phyloP scores from a whole-genome alignment of 2,329 filamentous ascomycete genomes.

The Fusarium neocosmosporiellum region DNA sequence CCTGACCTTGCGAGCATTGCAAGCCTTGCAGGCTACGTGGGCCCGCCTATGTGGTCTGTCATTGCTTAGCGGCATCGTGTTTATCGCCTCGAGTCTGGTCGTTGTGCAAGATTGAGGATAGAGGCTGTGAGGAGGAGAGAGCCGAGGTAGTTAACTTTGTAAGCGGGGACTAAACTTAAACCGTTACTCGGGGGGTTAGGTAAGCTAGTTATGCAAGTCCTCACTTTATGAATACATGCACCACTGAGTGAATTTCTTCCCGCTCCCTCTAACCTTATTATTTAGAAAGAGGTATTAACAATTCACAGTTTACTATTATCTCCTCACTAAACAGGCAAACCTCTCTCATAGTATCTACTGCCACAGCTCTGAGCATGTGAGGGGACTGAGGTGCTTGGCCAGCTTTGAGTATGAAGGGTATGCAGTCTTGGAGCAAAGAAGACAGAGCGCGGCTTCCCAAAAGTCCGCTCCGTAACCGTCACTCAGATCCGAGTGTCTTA shows the following conservation, averaged over 20 bases:
- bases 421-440: neutral
- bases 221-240: neutral
- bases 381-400: neutral
- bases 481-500: neutral
- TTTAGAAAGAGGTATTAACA: too few relatives aligned
- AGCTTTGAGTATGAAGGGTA: neutral
- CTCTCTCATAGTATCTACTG: too few relatives aligned
- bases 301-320: too few relatives aligned
- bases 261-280: neutral
- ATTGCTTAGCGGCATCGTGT: neutral
- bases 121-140: neutral
- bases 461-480: neutral
- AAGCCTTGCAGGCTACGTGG: conserved; percentile 31
- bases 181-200: neutral
- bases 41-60: conserved; percentile 9
- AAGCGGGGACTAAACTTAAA: neutral
- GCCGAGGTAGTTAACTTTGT: neutral
- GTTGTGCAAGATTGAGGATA: neutral
- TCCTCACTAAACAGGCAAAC: too few relatives aligned
- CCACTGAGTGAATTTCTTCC: rapidly evolving
- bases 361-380: too few relatives aligned
- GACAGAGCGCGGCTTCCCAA: neutral
- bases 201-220: neutral
- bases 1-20: conserved; percentile 37
- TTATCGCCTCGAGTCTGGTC: neutral